phyloP scores from a whole-genome alignment of 768 basidiomycete species.

The Tylopilus sp. region DNA sequence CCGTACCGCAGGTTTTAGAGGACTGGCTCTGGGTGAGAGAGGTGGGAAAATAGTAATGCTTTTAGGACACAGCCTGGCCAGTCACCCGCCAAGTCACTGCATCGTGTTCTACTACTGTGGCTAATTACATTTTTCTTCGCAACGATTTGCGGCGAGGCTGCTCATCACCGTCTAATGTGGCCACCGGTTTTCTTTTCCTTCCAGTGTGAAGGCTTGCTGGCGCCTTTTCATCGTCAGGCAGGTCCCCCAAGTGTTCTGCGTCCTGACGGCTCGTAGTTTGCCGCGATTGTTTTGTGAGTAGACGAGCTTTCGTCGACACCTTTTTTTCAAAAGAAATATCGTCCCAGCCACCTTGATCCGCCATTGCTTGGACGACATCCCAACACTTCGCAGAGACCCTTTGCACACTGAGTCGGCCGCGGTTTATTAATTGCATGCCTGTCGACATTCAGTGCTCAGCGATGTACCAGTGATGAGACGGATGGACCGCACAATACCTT shows the following conservation, averaged over 20 bases:
- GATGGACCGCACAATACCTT: constrained; percentile 40
- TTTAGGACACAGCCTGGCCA: background rate
- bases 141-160: constrained; percentile 21
- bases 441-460: constrained; percentile 14
- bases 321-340: constrained; percentile 41
- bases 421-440: constrained; percentile 78
- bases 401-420: constrained; percentile 87
- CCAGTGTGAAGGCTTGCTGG: constrained; percentile 1
- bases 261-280: background rate
- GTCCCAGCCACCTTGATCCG: constrained; percentile 79
- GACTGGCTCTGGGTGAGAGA: constrained; percentile 22
- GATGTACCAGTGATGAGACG: background rate
- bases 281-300: background rate
- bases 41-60: constrained; percentile 28
- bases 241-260: background rate
- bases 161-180: constrained; percentile 4
- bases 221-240: background rate
- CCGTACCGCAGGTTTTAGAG: constrained; percentile 14
- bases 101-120: background rate
- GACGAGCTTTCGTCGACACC: background rate
- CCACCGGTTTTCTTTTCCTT: constrained; percentile 25
- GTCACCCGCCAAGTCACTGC: too few relatives aligned
- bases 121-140: constrained; percentile 15
- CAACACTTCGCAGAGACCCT: constrained; percentile 66
- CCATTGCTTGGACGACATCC: constrained; percentile 55